These are phyloP conservation scores for Vigna radiata DNA, from an alignment of 306 rosid genomes.

Conservation along the genomic window DNA sequence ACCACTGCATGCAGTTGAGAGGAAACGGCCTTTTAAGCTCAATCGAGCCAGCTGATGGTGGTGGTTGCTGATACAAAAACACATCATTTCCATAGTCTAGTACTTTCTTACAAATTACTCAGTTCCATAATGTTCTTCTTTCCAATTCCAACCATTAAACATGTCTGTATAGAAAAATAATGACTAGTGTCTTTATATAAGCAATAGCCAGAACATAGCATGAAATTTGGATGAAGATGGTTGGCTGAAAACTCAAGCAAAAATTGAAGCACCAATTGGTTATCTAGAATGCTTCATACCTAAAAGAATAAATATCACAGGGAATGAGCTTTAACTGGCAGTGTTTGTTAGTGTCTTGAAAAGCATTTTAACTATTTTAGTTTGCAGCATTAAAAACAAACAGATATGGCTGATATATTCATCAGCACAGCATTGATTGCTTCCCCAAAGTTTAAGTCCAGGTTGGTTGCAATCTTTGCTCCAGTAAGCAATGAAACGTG, in stretches of 20 bases:
- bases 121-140: slow-evolving; percentile 35
- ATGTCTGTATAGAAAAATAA: slow-evolving; percentile 39
- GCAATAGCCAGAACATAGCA: not conserved
- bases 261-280: not conserved
- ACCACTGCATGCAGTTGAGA: slow-evolving; percentile 91
- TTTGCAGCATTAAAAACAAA: not conserved
- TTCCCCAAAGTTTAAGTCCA: not conserved
- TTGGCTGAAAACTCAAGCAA: not conserved
- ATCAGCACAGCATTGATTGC: not conserved
- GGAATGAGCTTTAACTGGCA: too few species aligned
- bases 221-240: not conserved
- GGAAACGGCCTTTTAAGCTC: slow-evolving; percentile 93
- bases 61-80: slow-evolving; percentile 60
- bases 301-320: too few species aligned
- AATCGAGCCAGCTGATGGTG: slow-evolving; percentile 86
- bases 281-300: too few species aligned
- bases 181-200: slow-evolving; percentile 5
- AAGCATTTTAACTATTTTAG: too few species aligned
- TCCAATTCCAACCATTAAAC: slow-evolving; percentile 26
- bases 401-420: not conserved
- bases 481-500: not conserved
- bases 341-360: too few species aligned
- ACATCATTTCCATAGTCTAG: slow-evolving; percentile 22
- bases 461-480: not conserved
- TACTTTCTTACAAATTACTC: slow-evolving; percentile 32